Evolutionary conservation across 331 rosid species (phyloP).

Genomic region (Erythrophleum ivorense): DNA sequence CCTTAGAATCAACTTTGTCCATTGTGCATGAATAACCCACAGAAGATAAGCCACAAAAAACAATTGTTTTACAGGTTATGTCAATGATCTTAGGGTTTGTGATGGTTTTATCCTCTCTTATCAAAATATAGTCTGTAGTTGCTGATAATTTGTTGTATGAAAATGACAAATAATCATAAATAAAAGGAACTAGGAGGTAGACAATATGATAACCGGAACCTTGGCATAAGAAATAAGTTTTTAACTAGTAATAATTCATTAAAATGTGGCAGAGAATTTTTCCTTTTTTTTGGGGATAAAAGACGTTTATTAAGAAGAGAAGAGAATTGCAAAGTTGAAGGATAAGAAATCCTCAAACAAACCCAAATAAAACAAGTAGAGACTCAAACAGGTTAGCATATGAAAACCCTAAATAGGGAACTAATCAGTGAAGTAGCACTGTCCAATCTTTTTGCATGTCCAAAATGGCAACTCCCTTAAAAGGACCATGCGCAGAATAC

Average conservation of each 20-base stretch:
- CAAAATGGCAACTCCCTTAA: too few relatives aligned
- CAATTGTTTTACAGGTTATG: constrained; percentile 10
- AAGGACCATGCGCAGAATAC: too few relatives aligned
- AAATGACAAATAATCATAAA: not conserved
- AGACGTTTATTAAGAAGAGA: too few relatives aligned
- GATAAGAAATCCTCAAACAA: too few relatives aligned
- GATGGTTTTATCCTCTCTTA: not conserved
- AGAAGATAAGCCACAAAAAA: constrained; percentile 21
- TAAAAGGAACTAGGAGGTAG: not conserved
- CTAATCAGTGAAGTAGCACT: too few relatives aligned
- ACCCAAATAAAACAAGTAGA: too few relatives aligned
- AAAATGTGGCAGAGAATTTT: not conserved
- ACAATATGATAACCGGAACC: not conserved
- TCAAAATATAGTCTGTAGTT: not conserved
- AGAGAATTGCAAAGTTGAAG: too few relatives aligned
- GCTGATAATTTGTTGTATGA: not conserved
- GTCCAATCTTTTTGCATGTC: too few relatives aligned
- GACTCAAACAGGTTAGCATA: too few relatives aligned
- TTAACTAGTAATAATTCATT: not conserved
- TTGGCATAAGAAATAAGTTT: constrained; percentile 1
- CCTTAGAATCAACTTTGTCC: constrained; percentile 33
- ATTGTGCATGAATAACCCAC: constrained; percentile 7
- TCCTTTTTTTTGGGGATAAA: too few relatives aligned
- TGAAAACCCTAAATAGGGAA: too few relatives aligned
- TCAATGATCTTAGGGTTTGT: constrained; percentile 17